Evolutionary conservation across 2,329 filamentous ascomycete genomes (phyloP).

Genomic region (Pleomassaria siparia): DNA sequence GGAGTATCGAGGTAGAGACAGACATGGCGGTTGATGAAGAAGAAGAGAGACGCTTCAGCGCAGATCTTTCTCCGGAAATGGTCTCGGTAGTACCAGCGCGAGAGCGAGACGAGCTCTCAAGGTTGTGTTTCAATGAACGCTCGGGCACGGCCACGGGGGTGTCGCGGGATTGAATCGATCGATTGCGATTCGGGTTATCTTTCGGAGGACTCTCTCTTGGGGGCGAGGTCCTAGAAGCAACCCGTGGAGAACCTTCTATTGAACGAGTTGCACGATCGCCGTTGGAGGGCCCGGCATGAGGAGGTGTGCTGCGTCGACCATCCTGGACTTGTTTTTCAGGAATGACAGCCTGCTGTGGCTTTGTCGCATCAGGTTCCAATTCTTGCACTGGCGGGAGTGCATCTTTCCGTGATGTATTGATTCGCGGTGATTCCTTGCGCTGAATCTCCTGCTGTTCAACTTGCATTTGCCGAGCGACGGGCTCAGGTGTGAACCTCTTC

Average conservation of each 20-base stretch:
- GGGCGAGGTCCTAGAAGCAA: background rate
- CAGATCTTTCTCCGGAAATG: constrained; percentile 28
- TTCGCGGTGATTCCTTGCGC: background rate
- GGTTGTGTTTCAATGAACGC: constrained; percentile 21
- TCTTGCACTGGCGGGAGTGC: constrained; percentile 35
- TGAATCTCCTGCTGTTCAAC: constrained; percentile 4
- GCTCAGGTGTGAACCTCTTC: constrained; percentile 8
- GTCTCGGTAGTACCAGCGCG: constrained; percentile 18
- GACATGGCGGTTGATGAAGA: constrained; percentile 33
- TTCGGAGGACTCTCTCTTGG: constrained; percentile 5
- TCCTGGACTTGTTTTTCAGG: constrained; percentile 6
- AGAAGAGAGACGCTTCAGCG: constrained; percentile 37
- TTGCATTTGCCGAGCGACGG: constrained; percentile 16
- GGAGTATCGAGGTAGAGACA: constrained; percentile 32
- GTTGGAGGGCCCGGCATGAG: background rate
- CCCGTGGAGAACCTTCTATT: background rate
- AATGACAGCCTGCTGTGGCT: constrained; percentile 6
- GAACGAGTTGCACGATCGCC: background rate
- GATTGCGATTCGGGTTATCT: constrained; percentile 21
- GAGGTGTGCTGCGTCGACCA: constrained; percentile 2
- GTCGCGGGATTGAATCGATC: constrained; percentile 21
- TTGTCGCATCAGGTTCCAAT: constrained; percentile 20
- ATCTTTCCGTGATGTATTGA: constrained; percentile 16
- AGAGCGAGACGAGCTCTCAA: constrained; percentile 26
- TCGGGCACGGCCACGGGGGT: constrained; percentile 17